Base-by-base conservation (phyloP, 441 rosid species). In the Jatropha podagrica region DNA sequence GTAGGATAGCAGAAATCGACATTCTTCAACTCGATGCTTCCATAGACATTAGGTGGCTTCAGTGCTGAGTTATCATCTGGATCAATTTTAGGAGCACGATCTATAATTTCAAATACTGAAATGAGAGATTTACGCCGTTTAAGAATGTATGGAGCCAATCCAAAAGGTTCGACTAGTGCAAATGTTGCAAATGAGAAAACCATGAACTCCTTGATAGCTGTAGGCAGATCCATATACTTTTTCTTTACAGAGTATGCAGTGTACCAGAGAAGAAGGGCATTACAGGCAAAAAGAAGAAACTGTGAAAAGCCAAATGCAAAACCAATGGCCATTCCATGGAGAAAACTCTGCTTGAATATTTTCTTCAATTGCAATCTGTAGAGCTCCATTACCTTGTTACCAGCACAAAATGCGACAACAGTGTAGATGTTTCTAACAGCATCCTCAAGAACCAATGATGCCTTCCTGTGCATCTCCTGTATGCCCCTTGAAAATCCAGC, bases 401-500 rank as follows among this genome's bases (percentile, higher is more conserved):
- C 98, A 75, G 98, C 98, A 84, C 98, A 96, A 83, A 94, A 96
- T 78, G 99, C 97, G 71, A 96, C 99, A n/a, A 96, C 99, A 17
- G 99, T 96, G 82, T 96, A 96, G 60, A 96, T 96, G 86, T 96
- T 96, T 80, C 98, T 90, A 74, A 96, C 99, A 71, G 99, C 95
- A 85, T 96, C 98, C 84, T 94, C 98, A 60, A 96, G 98, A 82
- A 96, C 99, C 82, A 96, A 85, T 66, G 98, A 96, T 75, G 99
- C 99, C 88, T 94, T 94, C 83, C 98, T 83, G 80, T 96, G 99
- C 99, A 96, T 94, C 88, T 94, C 97, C 85, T 94, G 99, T 77
- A 96, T 96, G 71, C 99, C 99, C 83, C 89, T 88, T 7, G 99
- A 96, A 82, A 96, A 96, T 79, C 99, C 99, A 80, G 95, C 98